A percentile compares a stretch with the other conserved stretches of the same genome.
Conservation (phyloP, 331 rosid species). For the Spiraea crenata region DNA sequence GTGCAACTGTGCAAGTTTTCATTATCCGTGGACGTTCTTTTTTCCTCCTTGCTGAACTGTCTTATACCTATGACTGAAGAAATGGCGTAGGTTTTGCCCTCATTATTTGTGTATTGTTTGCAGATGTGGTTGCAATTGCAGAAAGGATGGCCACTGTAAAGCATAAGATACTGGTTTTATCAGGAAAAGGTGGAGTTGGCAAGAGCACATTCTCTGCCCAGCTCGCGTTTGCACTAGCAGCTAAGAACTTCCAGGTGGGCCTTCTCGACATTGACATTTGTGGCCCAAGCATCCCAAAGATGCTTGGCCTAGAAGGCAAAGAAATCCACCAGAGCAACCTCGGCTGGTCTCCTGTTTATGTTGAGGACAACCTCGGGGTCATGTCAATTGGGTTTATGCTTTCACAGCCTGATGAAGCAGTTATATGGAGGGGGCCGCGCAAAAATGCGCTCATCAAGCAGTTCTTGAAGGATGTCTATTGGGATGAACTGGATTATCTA, state of each 20-base stretch:
- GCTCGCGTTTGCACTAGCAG: conserved; percentile 86
- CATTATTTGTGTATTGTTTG: conserved; percentile 18
- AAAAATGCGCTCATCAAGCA: conserved; percentile 85
- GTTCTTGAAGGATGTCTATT: conserved; percentile 78
- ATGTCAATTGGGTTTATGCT: conserved; percentile 95
- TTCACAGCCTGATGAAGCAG: conserved; percentile 74
- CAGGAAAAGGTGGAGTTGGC: conserved; percentile 98
- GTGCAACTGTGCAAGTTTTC: not conserved
- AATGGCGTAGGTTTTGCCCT: conserved; percentile 11
- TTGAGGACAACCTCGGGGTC: conserved; percentile 88
- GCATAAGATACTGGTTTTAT: conserved; percentile 84
- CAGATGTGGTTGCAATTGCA: conserved; percentile 77
- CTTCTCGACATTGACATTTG: conserved; percentile 94
- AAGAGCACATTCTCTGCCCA: conserved; percentile 97
- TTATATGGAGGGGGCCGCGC: conserved; percentile 91
- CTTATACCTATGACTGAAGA: not conserved
- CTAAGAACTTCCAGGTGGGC: conserved; percentile 86
- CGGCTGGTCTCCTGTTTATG: conserved; percentile 95
- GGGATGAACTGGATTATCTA: conserved; percentile 92
- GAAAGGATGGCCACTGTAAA: conserved; percentile 92
- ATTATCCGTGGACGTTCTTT: not conserved
- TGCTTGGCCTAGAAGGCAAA: conserved; percentile 93
- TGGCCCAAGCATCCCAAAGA: conserved; percentile 97
- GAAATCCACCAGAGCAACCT: conserved; percentile 93
- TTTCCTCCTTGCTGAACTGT: not conserved